These are phyloP conservation scores for Piloderma croceum DNA, from an alignment of 768 basidiomycete genomes.

Conservation along the genomic window DNA sequence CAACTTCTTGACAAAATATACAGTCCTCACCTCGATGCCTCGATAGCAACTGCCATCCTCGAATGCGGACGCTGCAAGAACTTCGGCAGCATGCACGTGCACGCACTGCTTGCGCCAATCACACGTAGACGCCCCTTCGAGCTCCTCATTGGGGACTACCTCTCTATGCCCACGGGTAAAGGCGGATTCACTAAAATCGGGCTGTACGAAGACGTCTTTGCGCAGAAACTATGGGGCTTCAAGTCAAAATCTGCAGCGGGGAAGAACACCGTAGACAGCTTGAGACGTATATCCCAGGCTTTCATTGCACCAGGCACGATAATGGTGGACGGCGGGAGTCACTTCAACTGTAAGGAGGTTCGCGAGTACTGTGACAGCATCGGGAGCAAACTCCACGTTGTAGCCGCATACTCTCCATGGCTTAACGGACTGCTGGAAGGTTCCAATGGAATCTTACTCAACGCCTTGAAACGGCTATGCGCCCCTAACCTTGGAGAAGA, in stretches of 20 bases:
- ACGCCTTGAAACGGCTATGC: conserved; percentile 14
- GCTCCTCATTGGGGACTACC: conserved; percentile 18
- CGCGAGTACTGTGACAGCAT: conserved; percentile 9
- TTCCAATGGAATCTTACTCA: conserved; percentile 17
- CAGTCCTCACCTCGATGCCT: conserved; percentile 16
- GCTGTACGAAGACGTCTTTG: conserved; percentile 14
- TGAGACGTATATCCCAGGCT: conserved; percentile 8
- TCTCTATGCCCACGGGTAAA: conserved; percentile 13
- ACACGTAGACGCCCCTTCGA: conserved; percentile 15
- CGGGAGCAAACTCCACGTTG: conserved; percentile 9
- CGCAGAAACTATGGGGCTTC: conserved; percentile 19
- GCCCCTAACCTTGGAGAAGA: conserved; percentile 16
- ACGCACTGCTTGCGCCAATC: conserved; percentile 19
- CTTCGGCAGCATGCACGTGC: conserved; percentile 14
- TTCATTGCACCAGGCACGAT: conserved; percentile 12
- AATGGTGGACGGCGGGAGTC: conserved; percentile 20
- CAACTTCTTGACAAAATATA: conserved; percentile 24
- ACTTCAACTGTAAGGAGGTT: conserved; percentile 18
- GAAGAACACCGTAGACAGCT: conserved; percentile 8
- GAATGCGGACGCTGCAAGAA: conserved; percentile 17
- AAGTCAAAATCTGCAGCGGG: conserved; percentile 10
- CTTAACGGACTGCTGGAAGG: conserved; percentile 23
- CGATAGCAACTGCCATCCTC: conserved; percentile 10
- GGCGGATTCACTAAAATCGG: conserved; percentile 9
- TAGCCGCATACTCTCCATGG: conserved; percentile 23